phyloP scores from a whole-genome alignment of 2,329 filamentous ascomycete genomes.

The Aurifilum marmelostoma region DNA sequence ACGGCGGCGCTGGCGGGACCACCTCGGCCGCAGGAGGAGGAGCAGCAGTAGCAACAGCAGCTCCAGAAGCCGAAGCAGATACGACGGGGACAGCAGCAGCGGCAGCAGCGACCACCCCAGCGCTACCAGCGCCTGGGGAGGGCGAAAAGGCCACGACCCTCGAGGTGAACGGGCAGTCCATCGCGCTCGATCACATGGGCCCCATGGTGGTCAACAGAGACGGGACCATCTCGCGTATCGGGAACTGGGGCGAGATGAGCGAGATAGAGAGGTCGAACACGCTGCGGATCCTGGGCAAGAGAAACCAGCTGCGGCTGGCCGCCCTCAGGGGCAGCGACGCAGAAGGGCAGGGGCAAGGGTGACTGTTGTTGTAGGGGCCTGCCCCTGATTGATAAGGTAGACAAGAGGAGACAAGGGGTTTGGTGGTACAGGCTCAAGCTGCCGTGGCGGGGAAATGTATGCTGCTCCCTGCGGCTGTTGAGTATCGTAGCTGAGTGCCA shows the following conservation, averaged over 20 bases:
- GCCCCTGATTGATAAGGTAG: not conserved
- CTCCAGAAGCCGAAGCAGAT: not conserved
- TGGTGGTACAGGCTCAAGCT: too few relatives aligned
- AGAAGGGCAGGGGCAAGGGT: slow-evolving; percentile 33
- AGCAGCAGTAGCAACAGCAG: too few relatives aligned
- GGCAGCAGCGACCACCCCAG: not conserved
- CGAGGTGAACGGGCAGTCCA: slow-evolving; percentile 43
- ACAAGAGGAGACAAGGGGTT: not conserved
- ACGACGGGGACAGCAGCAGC: not conserved
- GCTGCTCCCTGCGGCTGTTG: not conserved
- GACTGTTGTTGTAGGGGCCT: too few relatives aligned
- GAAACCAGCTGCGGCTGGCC: slow-evolving; percentile 67
- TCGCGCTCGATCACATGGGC: slow-evolving; percentile 70
- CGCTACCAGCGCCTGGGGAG: slow-evolving; percentile 18
- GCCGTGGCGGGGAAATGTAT: too few relatives aligned
- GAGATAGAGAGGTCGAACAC: slow-evolving; percentile 70
- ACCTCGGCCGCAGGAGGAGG: not conserved
- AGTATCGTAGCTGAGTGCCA: not conserved
- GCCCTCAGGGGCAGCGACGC: slow-evolving; percentile 47
- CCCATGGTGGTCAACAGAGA: slow-evolving; percentile 76
- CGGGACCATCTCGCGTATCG: slow-evolving; percentile 70
- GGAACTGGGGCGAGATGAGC: slow-evolving; percentile 75
- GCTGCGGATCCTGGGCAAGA: slow-evolving; percentile 66
- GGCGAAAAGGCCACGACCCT: slow-evolving; percentile 29
- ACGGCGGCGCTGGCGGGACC: not conserved